Evolutionary conservation across 768 basidiomycete species (phyloP), one percentile per base, ranked within the genome.

Genomic region (Boletus vermiculosoides): DNA sequence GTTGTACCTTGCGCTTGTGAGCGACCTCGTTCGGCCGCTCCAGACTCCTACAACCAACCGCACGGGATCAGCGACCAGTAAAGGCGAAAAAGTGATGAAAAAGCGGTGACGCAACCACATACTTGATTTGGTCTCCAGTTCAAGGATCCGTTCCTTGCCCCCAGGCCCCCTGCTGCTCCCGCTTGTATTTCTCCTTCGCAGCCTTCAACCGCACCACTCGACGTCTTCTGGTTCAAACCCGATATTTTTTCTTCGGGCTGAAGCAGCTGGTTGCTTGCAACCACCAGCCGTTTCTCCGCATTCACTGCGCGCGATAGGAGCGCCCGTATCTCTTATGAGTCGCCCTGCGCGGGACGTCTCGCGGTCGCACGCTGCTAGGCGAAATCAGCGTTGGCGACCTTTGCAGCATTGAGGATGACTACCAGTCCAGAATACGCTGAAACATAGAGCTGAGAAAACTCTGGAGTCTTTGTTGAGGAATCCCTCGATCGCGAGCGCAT

Each of bases 131-230:
- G 70, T 83, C 72, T 91, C 87, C 56, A 93, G 74, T 72, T 93
- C 90, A 11, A 71, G 63, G 1, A 89, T 77, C 22, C 91, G 76
- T 73, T 98, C 96, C 74, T 98, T 99, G 44, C 87, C 83, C 4
- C n/a, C n/a, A n/a, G n/a, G n/a, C n/a, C n/a, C 96, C 97, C 66
- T 98, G 95, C 57, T 90, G 78, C 77, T 96, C 94, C 53, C 92
- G 80, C 80, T 98, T 98, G 61, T 93, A 85, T 68, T 86, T 87
- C 78, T 98, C 95, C 66, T 94, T 92, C 0, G 92, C 92, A 0
- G 86, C 84, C 71, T 86, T 87, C 59, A 94, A 67, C 18, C 90
- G 76, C 94, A 0, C 90, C 88, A 0, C 76, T 77, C 0, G 78
- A 76, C 36, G 81, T 89, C 77, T 86, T 89, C 74, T 85, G 80